phyloP scores from a whole-genome alignment of 2,329 filamentous ascomycete species.

The Trichophyton simii region DNA sequence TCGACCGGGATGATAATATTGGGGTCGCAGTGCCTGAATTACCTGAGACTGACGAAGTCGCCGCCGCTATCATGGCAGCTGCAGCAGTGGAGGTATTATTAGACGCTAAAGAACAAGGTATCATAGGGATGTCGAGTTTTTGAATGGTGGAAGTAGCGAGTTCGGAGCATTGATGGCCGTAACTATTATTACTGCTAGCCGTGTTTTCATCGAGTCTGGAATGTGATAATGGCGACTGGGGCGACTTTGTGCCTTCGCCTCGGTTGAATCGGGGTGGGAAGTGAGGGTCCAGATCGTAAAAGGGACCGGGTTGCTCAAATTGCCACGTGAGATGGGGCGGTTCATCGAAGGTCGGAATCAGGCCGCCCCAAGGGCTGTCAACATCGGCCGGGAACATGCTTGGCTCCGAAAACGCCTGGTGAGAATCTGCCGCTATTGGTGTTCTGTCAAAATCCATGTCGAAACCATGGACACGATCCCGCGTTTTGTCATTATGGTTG shows the following conservation, averaged over 20 bases:
- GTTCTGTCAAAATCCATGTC: not conserved
- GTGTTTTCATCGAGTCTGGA: not conserved
- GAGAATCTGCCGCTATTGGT: not conserved
- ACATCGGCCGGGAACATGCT: not conserved
- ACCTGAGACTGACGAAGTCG: not conserved
- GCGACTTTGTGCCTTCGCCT: not conserved
- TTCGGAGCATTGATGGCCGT: not conserved
- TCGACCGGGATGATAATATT: not conserved
- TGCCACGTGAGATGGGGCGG: not conserved
- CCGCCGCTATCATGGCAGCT: not conserved
- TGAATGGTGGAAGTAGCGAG: not conserved
- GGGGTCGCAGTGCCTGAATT: not conserved
- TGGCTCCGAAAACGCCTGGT: not conserved
- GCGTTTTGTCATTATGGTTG: not conserved
- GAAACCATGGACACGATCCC: not conserved
- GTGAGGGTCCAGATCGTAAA: not conserved
- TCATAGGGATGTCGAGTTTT: not conserved
- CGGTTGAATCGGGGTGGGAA: not conserved
- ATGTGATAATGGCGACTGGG: not conserved
- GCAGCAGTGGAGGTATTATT: not conserved
- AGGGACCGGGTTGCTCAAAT: not conserved
- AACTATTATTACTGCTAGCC: not conserved
- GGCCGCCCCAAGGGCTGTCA: not conserved
- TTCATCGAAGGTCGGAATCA: not conserved
- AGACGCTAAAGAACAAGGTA: not conserved